These are phyloP conservation scores for Amanita rubescens DNA, from an alignment of 768 basidiomycete species.

Conservation along the genomic window DNA sequence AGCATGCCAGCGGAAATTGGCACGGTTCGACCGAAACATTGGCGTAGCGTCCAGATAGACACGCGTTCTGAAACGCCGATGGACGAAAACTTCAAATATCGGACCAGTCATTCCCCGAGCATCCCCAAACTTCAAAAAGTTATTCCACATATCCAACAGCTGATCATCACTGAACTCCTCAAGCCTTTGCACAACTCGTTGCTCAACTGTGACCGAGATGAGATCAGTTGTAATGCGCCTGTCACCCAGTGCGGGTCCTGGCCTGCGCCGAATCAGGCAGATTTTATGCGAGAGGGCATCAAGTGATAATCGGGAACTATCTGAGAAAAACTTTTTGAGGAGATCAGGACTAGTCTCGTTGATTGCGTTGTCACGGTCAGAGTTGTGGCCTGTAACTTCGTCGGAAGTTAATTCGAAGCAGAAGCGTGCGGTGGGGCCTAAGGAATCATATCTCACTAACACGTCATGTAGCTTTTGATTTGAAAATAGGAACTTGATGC, in stretches of 20 bases:
- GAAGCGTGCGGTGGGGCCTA: not conserved
- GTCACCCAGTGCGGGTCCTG: not conserved
- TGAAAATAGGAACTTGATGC: not conserved
- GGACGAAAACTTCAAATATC: not conserved
- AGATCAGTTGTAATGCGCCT: not conserved
- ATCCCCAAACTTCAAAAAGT: not conserved
- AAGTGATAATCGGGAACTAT: not conserved
- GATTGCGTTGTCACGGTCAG: not conserved
- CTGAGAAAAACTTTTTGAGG: not conserved
- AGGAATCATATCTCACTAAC: not conserved
- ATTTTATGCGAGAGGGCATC: not conserved
- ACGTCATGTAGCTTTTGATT: not conserved
- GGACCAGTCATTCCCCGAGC: not conserved
- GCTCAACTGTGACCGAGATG: not conserved
- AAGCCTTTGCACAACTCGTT: not conserved
- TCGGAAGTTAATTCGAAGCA: not conserved
- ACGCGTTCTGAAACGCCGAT: not conserved
- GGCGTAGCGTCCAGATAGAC: not conserved
- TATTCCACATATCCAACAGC: not conserved
- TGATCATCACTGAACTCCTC: conserved; percentile 1
- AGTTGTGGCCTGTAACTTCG: not conserved
- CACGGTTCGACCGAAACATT: not conserved
- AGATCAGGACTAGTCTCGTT: not conserved
- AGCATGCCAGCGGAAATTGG: not conserved
- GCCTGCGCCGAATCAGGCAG: not conserved